Evolutionary conservation across 768 basidiomycete species (phyloP).

Genomic region (Cytidiella melzeri): DNA sequence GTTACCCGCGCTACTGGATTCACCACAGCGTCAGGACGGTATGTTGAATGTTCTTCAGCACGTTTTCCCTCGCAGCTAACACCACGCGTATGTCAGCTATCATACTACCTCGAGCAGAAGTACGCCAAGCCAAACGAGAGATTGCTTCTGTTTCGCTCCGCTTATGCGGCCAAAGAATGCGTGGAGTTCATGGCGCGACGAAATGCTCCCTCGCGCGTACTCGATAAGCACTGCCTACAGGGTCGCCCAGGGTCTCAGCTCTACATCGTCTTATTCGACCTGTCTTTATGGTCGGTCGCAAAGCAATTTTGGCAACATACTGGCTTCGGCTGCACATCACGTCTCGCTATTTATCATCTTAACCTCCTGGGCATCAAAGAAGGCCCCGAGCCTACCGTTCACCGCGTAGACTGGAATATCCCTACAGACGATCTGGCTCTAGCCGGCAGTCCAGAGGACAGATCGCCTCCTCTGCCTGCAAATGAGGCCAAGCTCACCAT

Average conservation of each 20-base stretch:
- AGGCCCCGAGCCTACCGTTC: constrained; percentile 23
- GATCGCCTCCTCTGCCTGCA: constrained; percentile 68
- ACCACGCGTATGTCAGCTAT: constrained; percentile 52
- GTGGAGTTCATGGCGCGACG: constrained; percentile 64
- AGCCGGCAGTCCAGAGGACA: constrained; percentile 92
- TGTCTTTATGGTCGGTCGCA: constrained; percentile 52
- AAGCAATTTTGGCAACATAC: constrained; percentile 97
- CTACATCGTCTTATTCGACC: constrained; percentile 76
- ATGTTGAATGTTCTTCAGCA: constrained; percentile 17
- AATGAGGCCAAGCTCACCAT: constrained; percentile 78
- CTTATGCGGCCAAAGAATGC: constrained; percentile 66
- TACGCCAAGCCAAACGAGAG: constrained; percentile 67
- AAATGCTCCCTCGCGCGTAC: constrained; percentile 35
- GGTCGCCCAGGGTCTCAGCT: constrained; percentile 46
- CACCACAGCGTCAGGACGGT: constrained; percentile 83
- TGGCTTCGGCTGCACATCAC: constrained; percentile 83
- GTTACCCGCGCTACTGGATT: constrained; percentile 95
- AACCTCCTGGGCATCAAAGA: constrained; percentile 48
- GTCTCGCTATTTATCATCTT: constrained; percentile 79
- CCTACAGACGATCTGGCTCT: constrained; percentile 54
- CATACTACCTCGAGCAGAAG: constrained; percentile 65
- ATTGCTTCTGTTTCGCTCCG: constrained; percentile 76
- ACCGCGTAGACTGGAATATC: constrained; percentile 1
- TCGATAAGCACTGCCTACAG: constrained; percentile 42
- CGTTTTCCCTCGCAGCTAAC: not conserved